Evolutionary conservation across 169 alveolate species (phyloP), one percentile per base, ranked within the genome.

Genomic region (Cryptosporidium ryanae): DNA sequence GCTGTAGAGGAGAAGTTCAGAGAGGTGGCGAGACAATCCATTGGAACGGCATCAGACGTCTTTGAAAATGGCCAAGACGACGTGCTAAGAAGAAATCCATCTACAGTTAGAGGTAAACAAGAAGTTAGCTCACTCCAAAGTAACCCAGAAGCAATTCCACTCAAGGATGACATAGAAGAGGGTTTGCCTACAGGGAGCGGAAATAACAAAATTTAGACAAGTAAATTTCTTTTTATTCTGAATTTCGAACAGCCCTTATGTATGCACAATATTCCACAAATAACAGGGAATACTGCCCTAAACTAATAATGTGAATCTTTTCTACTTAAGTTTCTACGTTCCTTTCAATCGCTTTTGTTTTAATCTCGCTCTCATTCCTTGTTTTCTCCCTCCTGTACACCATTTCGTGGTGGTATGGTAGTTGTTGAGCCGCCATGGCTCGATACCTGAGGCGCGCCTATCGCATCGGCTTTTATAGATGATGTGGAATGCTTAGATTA

Each of bases 31-130:
- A 76, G 87, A 76, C 68, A 76, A n/a, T 76, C 87, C 2, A 38
- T 76, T 6, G 87, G 87, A 23, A 76, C 87, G 13, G 87, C 87
- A 10, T 76, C 87, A 13, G 87, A 76, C 27, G 87, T 76, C 18
- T 76, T 76, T 32, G 87, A 76, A 61, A 76, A 76, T 61, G 68
- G 64, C 5, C 87, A 76, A 13, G 87, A 76, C 46, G 87, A 76
- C 25, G 63, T 76, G 13, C 68, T 76, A 1, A 68, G 52, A 44
- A 68, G 67, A 68, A 76, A 49, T 43, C 29, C 27, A n/a, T 25
- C 57, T 23, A 63, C 1, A 63, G 52, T 6, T 8, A 49, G 55
- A 52, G 38, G 66, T 10, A 68, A 68, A 52, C 50, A 50, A 21
- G 67, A 49, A 34, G 55, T 13, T 1, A 68, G 49, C 21, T 64